Percentiles rank a stretch among this genome's conserved stretches.
phyloP scores from a whole-genome alignment of 2,329 filamentous ascomycete species.

The Clarireedia paspali region DNA sequence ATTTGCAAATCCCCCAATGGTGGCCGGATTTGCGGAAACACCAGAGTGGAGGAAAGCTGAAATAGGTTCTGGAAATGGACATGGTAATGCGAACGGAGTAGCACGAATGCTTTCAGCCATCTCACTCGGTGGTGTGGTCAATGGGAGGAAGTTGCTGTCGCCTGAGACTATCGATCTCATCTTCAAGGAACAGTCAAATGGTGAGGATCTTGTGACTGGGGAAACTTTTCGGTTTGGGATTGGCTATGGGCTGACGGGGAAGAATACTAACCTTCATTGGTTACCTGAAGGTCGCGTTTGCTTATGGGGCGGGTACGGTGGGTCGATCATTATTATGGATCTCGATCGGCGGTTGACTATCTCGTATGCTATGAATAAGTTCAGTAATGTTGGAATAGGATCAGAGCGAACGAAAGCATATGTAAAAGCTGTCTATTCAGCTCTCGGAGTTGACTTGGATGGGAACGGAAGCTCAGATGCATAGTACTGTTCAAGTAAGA shows the following conservation, averaged over 20 bases:
- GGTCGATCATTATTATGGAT: conserved; percentile 38
- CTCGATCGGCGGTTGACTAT: conserved; percentile 35
- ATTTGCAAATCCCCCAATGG: background rate
- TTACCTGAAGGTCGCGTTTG: conserved; percentile 30
- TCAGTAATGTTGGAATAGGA: conserved; percentile 22
- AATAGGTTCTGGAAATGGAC: conserved; percentile 37
- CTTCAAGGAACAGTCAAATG: background rate
- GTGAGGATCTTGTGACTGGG: background rate
- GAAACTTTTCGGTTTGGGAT: background rate
- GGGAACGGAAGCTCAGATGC: no score
- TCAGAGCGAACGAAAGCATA: background rate
- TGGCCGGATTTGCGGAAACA: background rate
- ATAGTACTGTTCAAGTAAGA: no score
- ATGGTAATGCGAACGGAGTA: conserved; percentile 37
- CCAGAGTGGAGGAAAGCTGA: conserved; percentile 31
- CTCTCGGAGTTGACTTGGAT: background rate
- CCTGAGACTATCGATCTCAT: background rate
- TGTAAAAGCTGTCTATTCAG: conserved; percentile 5
- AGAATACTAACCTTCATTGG: conserved; percentile 4
- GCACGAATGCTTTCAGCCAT: conserved; percentile 17
- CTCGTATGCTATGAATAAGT: conserved; percentile 39
- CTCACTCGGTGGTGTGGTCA: background rate
- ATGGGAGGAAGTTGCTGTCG: background rate
- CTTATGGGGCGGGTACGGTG: conserved; percentile 41
- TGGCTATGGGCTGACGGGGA: conserved; percentile 24